Conservation (phyloP, 2,329 filamentous ascomycete genomes). For the Teratosphaeria viscida region DNA sequence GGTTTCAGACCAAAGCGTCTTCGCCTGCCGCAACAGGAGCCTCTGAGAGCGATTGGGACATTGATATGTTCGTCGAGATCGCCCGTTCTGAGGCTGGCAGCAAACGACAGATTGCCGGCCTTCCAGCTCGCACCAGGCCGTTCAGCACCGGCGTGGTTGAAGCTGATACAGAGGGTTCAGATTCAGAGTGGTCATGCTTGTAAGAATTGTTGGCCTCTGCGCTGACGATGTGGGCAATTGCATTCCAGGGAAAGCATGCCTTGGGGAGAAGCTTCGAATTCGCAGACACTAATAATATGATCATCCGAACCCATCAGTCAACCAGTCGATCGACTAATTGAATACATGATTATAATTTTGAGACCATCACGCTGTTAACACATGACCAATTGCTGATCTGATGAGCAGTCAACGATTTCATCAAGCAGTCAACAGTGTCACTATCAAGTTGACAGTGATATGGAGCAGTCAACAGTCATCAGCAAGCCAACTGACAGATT, state of each 20-base stretch:
- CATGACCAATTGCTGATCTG: too few species aligned
- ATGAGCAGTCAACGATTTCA: too few species aligned
- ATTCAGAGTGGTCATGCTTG: neutral
- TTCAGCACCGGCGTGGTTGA: neutral
- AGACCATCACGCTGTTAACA: too few species aligned
- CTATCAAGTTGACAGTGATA: too few species aligned
- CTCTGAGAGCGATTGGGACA: conserved; percentile 1
- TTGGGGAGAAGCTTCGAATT: neutral
- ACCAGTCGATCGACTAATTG: too few species aligned
- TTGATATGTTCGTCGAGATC: conserved; percentile 5
- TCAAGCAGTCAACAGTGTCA: too few species aligned
- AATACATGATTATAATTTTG: too few species aligned
- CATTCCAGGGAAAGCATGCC: neutral
- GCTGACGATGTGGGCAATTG: neutral
- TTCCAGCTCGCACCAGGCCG: neutral
- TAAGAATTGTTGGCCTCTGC: neutral
- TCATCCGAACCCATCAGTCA: neutral
- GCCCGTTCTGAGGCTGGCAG: neutral
- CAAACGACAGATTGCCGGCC: neutral
- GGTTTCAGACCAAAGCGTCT: neutral
- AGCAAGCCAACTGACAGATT: too few species aligned
- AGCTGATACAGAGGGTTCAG: neutral
- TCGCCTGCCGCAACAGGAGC: neutral
- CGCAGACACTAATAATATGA: neutral
- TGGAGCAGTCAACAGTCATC: too few species aligned